These are phyloP conservation scores for Penicillium sp. DNA, from an alignment of 2,329 filamentous ascomycete species.

Conservation along the genomic window DNA sequence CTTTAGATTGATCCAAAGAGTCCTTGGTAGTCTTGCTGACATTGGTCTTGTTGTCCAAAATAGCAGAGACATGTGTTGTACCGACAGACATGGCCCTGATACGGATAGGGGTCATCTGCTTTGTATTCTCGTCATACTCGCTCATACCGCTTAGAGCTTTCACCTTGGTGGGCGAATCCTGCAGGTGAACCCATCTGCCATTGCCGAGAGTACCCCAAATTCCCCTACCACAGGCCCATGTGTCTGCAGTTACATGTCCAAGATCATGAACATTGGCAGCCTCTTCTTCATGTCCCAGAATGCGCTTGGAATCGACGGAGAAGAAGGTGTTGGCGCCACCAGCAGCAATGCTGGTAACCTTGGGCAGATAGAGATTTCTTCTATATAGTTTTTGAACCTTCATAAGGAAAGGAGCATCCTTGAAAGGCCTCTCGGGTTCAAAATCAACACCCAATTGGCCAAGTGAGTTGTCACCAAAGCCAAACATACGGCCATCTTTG, in stretches of 20 bases:
- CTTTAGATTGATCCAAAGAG: conserved; percentile 67
- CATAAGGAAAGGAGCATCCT: conserved; percentile 70
- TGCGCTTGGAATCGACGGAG: conserved; percentile 71
- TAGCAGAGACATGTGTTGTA: conserved; percentile 74
- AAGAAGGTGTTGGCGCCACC: conserved; percentile 88
- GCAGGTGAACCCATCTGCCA: conserved; percentile 85
- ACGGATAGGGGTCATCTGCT: conserved; percentile 72
- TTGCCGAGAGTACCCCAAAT: conserved; percentile 81
- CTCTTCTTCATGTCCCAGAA: conserved; percentile 50
- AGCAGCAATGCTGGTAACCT: conserved; percentile 75
- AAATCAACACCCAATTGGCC: conserved; percentile 89
- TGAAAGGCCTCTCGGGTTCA: conserved; percentile 58
- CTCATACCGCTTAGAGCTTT: conserved; percentile 78
- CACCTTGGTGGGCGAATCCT: conserved; percentile 73
- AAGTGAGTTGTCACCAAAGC: conserved; percentile 85
- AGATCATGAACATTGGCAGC: conserved; percentile 44
- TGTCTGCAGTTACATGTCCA: conserved; percentile 67
- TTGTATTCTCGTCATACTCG: conserved; percentile 77
- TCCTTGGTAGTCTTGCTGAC: conserved; percentile 54
- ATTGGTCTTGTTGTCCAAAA: conserved; percentile 78
- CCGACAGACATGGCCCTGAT: conserved; percentile 73
- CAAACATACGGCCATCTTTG: conserved; percentile 72
- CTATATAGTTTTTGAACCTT: conserved; percentile 72
- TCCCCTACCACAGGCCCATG: conserved; percentile 84
- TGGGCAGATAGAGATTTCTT: conserved; percentile 61